Base-by-base conservation (phyloP, 2,329 filamentous ascomycete species). In the Trichoderma sp. region DNA sequence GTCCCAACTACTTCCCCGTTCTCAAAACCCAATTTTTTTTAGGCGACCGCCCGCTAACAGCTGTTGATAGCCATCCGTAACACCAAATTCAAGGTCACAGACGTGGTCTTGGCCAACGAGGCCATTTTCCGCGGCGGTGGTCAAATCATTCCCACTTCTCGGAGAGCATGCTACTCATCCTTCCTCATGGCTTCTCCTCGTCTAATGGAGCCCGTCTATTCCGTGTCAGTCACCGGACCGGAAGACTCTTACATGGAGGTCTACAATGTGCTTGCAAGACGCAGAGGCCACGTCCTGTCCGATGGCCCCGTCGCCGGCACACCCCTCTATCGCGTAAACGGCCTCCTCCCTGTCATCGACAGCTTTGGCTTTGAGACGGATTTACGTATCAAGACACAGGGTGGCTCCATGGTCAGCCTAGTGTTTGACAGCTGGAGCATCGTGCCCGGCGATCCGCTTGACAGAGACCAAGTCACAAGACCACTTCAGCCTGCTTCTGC, bases 291-390 rank as follows among this genome's bases (percentile, higher is more conserved):
- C 84, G 96, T 99, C 33, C 88, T 99, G 31, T 93, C 94, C n/a
- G 97, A 99, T 82, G 95, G 94, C 0, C 95, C 95, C 16, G 94
- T 99, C 76, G 95, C 96, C 0, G 97, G 97, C 29, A 98, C 97
- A 11, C 97, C 96, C 5, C 89, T 99, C 12, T 98, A 98, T 85
- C 93, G 94, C 27, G 95, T 98, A 71, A 94, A 93, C 80, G 97
- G 97, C 4, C 88, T 98, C 67, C 92, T 99, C 74, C 97, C 97
- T 11, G 97, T 98, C 76, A 98, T 99, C 82, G 97, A 99, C 86
- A 95, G 93, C 35, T 99, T 99, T 81, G 97, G 97, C 24, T 98
- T 99, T 84, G 97, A 99, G 87, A 98, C 97, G 16, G 97, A 99
- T 86, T 88, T 99, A 75, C 90, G 97, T 77, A 98, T 98, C 82